phyloP scores from a whole-genome alignment of 1,139 yeast genomes.

The Komagataea norvegica region DNA sequence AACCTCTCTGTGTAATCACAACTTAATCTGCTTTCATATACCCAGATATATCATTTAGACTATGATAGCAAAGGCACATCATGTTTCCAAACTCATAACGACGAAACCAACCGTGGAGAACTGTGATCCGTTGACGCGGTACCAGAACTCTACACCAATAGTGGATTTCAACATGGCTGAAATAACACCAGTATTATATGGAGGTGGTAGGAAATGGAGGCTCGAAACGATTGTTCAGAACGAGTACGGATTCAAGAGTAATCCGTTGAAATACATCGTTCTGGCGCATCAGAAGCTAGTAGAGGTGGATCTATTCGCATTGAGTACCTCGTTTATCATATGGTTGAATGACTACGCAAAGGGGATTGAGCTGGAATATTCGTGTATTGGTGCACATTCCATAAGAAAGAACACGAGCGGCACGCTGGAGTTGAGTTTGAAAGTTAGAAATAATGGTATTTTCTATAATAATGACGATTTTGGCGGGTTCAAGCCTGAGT shows the following conservation, averaged over 20 bases:
- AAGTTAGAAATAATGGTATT: constrained; percentile 16
- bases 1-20: too few relatives aligned
- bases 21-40: neutral
- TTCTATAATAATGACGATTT: constrained; percentile 15
- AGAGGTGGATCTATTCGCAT: constrained; percentile 33
- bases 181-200: constrained; percentile 31
- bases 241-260: neutral
- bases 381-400: constrained; percentile 32
- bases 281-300: constrained; percentile 15
- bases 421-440: constrained; percentile 17
- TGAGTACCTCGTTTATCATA: constrained; percentile 31
- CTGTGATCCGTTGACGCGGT: constrained; percentile 28
- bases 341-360: constrained; percentile 33
- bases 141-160: constrained; percentile 29
- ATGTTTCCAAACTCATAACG: constrained; percentile 8
- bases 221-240: constrained; percentile 10
- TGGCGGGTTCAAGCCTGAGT: constrained; percentile 13
- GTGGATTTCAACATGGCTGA: constrained; percentile 27
- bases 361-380: constrained; percentile 34
- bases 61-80: neutral
- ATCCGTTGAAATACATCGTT: constrained; percentile 13
- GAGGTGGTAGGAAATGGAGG: constrained; percentile 36
- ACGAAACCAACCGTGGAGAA: constrained; percentile 35
- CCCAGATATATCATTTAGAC: neutral
- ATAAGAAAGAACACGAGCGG: constrained; percentile 17